Evolutionary conservation across 345 rosid genomes (phyloP), one percentile per base, ranked within the genome.

Genomic region (Rhizophora mangle): DNA sequence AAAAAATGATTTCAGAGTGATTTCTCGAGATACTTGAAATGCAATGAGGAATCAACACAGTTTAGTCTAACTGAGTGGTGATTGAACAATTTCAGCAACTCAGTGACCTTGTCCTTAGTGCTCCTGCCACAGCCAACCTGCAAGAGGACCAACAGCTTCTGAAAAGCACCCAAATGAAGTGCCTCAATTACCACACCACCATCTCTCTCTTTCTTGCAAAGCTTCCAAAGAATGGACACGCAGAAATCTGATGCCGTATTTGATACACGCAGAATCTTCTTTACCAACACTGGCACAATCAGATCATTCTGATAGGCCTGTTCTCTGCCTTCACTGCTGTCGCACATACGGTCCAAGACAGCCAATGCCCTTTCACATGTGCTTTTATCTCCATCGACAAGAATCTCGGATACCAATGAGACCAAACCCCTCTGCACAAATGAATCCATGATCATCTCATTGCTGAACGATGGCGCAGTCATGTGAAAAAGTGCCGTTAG

Each of bases 141-240:
- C 26, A 81, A 37, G 20, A 81, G 60, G 39, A 77, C 69, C 77
- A 81, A 16, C 4, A 81, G 34, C 62, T 74, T 81, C 67, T 77
- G 81, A 43, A 77, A 68, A 7, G 74, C 79, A 24, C 79, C 84
- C 11, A 53, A 47, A 52, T 72, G 70, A 39, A 81, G 69, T 53
- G 81, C 84, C 66, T 77, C 77, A 11, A 29, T 66, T 8, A 58
- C 54, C 37, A 60, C 75, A 43, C 72, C 65, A 31, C 57, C 64
- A 63, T 32, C 16, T 54, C 5, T 64, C 18, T 49, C 69, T 37
- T 60, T 68, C 79, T 72, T 74, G 63, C 66, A 49, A 7, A 77
- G 77, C 79, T 77, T 81, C 79, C 84, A 81, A 5, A 77, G 62
- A 30, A 78, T 71, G 21, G 84, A 78, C 22, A 77, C 70, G 21